phyloP scores from a whole-genome alignment of 2,329 filamentous ascomycete genomes.

The Pseudocercospora crystallina region DNA sequence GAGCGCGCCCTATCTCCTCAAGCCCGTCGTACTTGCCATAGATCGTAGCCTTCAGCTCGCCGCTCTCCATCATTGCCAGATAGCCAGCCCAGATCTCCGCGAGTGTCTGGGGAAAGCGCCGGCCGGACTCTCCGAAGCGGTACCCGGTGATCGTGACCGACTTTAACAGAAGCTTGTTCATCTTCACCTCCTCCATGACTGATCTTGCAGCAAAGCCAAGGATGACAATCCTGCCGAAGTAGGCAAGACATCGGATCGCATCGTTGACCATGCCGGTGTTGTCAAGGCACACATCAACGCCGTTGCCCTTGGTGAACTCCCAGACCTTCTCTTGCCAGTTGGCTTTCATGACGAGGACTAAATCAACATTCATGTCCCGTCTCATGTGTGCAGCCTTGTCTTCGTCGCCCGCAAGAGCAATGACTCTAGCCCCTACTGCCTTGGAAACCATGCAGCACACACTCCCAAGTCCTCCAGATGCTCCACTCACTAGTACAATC shows the following conservation, averaged over 20 bases:
- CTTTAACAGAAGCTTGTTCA: constrained; percentile 57
- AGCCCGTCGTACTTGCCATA: constrained; percentile 53
- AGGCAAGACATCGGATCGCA: constrained; percentile 55
- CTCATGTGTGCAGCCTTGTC: constrained; percentile 43
- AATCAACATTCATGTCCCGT: constrained; percentile 31
- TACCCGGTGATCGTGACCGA: constrained; percentile 56
- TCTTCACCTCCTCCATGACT: constrained; percentile 55
- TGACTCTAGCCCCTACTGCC: constrained; percentile 53
- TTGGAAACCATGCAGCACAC: constrained; percentile 59
- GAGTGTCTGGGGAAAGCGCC: constrained; percentile 50
- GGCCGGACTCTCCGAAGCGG: constrained; percentile 55
- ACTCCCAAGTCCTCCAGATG: constrained; percentile 56
- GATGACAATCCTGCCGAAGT: constrained; percentile 56
- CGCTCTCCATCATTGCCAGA: constrained; percentile 47
- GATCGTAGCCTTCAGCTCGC: constrained; percentile 53
- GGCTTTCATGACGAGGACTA: constrained; percentile 43
- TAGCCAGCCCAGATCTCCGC: constrained; percentile 54
- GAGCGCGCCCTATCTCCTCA: constrained; percentile 49
- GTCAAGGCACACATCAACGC: constrained; percentile 60
- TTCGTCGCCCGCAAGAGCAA: constrained; percentile 52
- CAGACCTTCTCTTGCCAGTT: constrained; percentile 55
- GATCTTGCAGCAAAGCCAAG: constrained; percentile 59
- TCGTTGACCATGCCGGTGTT: constrained; percentile 57
- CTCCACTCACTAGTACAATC: constrained; percentile 56
- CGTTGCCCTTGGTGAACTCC: constrained; percentile 48